phyloP scores from a whole-genome alignment of 2,329 filamentous ascomycete genomes.

The Paecilomyces sp. region DNA sequence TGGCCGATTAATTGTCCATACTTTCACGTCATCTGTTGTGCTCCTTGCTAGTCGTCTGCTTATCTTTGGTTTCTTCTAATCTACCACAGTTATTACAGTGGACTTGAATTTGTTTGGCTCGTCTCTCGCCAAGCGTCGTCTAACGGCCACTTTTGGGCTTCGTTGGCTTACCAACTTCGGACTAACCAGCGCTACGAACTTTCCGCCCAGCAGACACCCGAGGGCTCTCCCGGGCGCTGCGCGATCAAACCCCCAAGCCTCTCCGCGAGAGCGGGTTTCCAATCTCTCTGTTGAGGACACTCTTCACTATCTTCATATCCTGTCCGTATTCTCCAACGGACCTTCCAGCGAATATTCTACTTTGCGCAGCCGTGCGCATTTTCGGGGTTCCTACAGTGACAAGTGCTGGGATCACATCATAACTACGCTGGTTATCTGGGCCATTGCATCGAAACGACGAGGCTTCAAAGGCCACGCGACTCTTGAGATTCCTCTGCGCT shows the following conservation, averaged over 20 bases:
- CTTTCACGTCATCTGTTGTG: not conserved
- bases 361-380: not conserved
- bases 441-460: not conserved
- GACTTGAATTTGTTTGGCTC: not conserved
- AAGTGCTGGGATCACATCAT: not conserved
- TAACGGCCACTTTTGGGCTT: no score
- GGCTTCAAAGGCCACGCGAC: not conserved
- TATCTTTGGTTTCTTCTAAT: not conserved
- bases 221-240: not conserved
- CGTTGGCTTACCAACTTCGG: no score
- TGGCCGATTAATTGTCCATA: no score
- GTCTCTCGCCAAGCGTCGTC: not conserved
- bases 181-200: no score
- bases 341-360: not conserved
- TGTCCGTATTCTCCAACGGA: not conserved
- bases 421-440: not conserved
- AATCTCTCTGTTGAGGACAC: not conserved
- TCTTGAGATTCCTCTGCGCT: not conserved
- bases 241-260: not conserved
- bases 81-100: not conserved
- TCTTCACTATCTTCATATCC: not conserved
- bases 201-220: not conserved
- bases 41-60: not conserved
- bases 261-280: not conserved
- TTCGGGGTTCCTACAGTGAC: not conserved